Conservation (phyloP, 306 rosid species). For the Dalbergia oliveri region DNA sequence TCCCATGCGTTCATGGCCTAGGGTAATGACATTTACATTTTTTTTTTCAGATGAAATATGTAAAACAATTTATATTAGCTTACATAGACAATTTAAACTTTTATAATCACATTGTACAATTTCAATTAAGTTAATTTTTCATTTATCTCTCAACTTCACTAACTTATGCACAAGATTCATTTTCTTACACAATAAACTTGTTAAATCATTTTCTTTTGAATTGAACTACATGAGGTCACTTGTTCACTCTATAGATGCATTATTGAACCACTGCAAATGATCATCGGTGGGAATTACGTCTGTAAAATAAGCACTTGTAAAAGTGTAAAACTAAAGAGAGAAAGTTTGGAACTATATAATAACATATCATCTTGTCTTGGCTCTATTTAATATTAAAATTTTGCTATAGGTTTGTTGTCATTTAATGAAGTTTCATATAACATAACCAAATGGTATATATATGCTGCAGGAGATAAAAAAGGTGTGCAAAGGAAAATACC, state of each 20-base stretch:
- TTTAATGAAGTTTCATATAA: slow-evolving; percentile 5
- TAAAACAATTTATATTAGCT: too few relatives aligned
- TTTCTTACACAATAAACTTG: neutral
- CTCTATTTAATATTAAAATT: neutral
- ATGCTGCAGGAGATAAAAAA: too few relatives aligned
- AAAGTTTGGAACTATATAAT: neutral
- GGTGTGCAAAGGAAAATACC: too few relatives aligned
- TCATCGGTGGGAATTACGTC: neutral
- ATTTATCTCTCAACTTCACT: too few relatives aligned
- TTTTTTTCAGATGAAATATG: neutral
- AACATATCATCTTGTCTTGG: neutral
- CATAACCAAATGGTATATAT: slow-evolving; percentile 17
- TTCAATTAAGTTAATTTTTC: too few relatives aligned
- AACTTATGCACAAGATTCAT: too few relatives aligned
- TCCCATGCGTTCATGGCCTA: too few relatives aligned
- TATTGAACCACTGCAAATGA: neutral
- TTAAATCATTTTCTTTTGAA: neutral
- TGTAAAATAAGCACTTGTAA: neutral
- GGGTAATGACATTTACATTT: too few relatives aligned
- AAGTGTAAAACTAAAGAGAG: too few relatives aligned
- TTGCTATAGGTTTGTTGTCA: neutral
- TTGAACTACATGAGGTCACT: neutral
- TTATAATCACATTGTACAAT: too few relatives aligned
- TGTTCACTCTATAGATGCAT: neutral
- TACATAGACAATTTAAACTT: too few relatives aligned